phyloP scores from a whole-genome alignment of 2,329 filamentous ascomycete genomes.

The Fusarium verticillioides region DNA sequence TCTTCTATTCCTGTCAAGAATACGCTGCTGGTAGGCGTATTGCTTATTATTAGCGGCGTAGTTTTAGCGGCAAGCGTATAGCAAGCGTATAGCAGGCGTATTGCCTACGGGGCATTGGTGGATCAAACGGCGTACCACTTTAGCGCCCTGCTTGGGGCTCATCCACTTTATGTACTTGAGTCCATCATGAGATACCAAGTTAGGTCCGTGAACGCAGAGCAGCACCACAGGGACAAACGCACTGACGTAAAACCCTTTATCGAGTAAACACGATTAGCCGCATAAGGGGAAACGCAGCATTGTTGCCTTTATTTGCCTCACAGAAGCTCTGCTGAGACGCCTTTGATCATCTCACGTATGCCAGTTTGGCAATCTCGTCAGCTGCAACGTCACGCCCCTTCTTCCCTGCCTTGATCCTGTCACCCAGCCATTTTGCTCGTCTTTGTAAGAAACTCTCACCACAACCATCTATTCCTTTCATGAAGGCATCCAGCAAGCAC shows the following conservation, averaged over 20 bases:
- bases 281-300: not conserved
- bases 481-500: constrained; percentile 44
- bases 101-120: not conserved
- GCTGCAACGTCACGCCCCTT: constrained; percentile 6
- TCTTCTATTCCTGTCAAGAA: not conserved
- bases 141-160: not conserved
- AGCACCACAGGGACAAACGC: too few relatives aligned
- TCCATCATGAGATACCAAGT: not conserved
- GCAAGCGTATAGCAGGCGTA: not conserved
- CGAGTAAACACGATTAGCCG: fast-evolving
- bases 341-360: not conserved
- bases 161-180: not conserved
- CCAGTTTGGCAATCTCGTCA: not conserved
- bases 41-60: not conserved
- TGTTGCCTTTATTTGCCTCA: fast-evolving
- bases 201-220: not conserved
- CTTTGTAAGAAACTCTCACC: not conserved
- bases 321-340: not conserved
- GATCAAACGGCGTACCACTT: not conserved
- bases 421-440: not conserved
- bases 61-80: not conserved
- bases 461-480: constrained; percentile 2
- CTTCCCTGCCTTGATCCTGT: not conserved
- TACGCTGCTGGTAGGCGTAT: not conserved
- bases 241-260: fast-evolving